Evolutionary conservation across 2,329 filamentous ascomycete species (phyloP).

Genomic region (Phaeosphaeria sp.): DNA sequence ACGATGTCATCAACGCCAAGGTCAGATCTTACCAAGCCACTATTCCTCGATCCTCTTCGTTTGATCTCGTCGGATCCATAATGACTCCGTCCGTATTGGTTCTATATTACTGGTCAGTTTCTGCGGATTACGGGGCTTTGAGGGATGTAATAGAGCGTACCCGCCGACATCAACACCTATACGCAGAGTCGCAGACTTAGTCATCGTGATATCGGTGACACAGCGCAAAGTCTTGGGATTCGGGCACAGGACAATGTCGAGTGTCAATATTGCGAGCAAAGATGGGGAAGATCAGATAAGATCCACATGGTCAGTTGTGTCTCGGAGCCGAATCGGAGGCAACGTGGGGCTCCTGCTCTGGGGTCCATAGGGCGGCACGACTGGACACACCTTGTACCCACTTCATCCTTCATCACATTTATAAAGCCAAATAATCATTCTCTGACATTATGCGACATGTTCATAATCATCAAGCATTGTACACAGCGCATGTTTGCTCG

Average conservation of each 20-base stretch:
- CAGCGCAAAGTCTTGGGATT: background rate
- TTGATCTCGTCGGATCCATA: slow-evolving; percentile 40
- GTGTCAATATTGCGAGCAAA: background rate
- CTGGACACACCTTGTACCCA: background rate
- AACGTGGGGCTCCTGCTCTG: background rate
- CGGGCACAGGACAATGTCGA: background rate
- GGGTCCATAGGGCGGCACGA: no score
- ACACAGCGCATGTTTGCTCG: background rate
- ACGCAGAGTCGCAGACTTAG: slow-evolving; percentile 35
- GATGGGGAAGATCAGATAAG: slow-evolving; percentile 1
- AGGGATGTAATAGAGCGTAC: slow-evolving; percentile 20
- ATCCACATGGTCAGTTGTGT: background rate
- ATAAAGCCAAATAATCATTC: background rate
- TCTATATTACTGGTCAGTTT: slow-evolving; percentile 16
- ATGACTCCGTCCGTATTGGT: slow-evolving; percentile 49
- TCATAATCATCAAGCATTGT: background rate
- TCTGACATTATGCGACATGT: background rate
- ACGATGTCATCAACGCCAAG: background rate
- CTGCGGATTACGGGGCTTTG: background rate
- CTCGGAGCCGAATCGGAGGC: background rate
- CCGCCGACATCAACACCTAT: slow-evolving; percentile 56
- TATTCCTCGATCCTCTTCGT: slow-evolving; percentile 37
- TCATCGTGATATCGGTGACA: slow-evolving; percentile 8
- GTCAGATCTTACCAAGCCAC: slow-evolving; percentile 38
- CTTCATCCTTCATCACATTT: background rate